Evolutionary conservation across 1,139 yeast genomes (phyloP), one percentile per base, ranked within the genome.

Genomic region (Wickerhamiella pararugosa): DNA sequence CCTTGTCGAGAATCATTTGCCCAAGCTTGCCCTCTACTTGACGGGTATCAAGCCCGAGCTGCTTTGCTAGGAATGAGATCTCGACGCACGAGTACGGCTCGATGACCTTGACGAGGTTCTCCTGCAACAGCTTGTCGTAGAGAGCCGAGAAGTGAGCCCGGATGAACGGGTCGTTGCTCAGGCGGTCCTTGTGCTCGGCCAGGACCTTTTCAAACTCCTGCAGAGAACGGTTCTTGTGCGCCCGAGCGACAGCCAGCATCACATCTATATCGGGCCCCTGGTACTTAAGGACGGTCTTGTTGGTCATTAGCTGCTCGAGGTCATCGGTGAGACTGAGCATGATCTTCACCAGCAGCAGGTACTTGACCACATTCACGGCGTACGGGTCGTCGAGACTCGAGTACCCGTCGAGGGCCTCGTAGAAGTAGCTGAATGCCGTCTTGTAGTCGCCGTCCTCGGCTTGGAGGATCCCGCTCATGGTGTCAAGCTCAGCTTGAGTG

Each of bases 371-470:
- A 50, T 74, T 75, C 41, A 84, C 72, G 2, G 94, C 79, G 49
- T 75, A 73, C 7, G 70, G 67, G 51, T 79, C 82, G 40, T 64
- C 65, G 44, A 64, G 69, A 8, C 71, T 65, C 44, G 73, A 67
- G 63, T 73, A 90, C 31, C 92, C 92, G 62, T 90, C 98, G 56
- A 90, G 86, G 29, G 96, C 79, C 63, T 90, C 98, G 58, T 76
- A 87, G 55, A 90, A 90, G 63, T 90, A 90, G 5, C 97, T 86
- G 57, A 75, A 92, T 7, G 97, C 95, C 5, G 98, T 92, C 58
- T 84, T 82, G 65, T 90, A 92, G 62, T 92, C 99, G 59, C 82
- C 82, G 55, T 92, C 98, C 62, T 92, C 97, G 30, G 97, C 94
- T 63, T 90, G 94, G 51, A 92, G 71, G 45, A 90, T 78, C 51